Conservation (phyloP, 2,329 filamentous ascomycete genomes). For the Cordyceps pruinosa region DNA sequence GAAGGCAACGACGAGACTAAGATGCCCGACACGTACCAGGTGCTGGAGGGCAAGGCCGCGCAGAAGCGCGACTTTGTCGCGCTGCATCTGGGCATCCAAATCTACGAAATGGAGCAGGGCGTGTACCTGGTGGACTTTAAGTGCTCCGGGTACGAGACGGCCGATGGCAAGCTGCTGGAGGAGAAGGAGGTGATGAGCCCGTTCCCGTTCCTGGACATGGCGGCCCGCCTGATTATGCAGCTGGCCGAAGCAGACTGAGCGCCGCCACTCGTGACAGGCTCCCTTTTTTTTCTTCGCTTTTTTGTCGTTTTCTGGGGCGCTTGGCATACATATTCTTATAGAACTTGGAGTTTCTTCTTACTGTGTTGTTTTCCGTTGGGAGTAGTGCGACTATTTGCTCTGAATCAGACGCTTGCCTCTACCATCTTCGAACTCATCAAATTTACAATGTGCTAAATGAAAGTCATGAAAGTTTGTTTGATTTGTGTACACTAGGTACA, state of each 20-base stretch:
- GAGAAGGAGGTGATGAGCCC: slow-evolving; percentile 94
- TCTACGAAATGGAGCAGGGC: slow-evolving; percentile 86
- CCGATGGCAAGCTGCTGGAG: slow-evolving; percentile 66
- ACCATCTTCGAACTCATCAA: neutral
- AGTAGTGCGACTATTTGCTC: neutral
- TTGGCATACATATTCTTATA: neutral
- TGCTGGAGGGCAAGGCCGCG: slow-evolving; percentile 32
- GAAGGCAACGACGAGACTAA: slow-evolving; percentile 15
- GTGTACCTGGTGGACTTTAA: slow-evolving; percentile 98
- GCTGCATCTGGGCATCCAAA: slow-evolving; percentile 91
- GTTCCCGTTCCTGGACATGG: slow-evolving; percentile 92
- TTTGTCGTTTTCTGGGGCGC: neutral
- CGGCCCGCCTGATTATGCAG: slow-evolving; percentile 86
- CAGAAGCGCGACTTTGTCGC: slow-evolving; percentile 63
- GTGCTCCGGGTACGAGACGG: slow-evolving; percentile 88
- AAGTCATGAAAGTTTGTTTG: neutral
- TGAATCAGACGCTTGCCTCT: neutral
- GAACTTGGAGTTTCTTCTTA: neutral
- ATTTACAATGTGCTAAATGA: neutral
- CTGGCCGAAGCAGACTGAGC: slow-evolving; percentile 59
- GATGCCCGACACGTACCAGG: slow-evolving; percentile 32
- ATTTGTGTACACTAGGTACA: neutral
- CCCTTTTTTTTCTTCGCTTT: neutral
- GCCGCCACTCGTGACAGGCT: neutral
- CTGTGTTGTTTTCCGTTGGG: neutral